Evolutionary conservation across 306 rosid genomes (phyloP).

Genomic region (Rosa rugosa): DNA sequence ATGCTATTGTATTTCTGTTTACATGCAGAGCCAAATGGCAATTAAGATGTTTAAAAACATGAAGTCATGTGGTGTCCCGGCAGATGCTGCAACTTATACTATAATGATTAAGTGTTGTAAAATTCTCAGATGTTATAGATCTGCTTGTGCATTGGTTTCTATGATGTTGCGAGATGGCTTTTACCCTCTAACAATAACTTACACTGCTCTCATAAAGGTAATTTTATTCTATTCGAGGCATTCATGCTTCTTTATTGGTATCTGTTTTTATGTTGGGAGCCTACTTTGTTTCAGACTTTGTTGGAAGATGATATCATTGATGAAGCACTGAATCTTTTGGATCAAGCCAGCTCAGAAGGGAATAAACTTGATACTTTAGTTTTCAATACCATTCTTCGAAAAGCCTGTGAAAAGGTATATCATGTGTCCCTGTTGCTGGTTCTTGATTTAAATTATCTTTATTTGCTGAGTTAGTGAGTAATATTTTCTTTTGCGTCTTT

Average conservation of each 20-base stretch:
- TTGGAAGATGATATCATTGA: constrained; percentile 49
- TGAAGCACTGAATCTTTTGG: constrained; percentile 67
- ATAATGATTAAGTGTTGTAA: constrained; percentile 77
- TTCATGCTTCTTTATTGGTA: not conserved
- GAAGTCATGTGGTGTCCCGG: constrained; percentile 57
- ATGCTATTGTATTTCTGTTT: constrained; percentile 35
- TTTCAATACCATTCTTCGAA: constrained; percentile 60
- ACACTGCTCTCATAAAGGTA: constrained; percentile 64
- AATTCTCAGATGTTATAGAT: constrained; percentile 53
- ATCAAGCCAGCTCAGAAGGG: constrained; percentile 58
- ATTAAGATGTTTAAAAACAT: constrained; percentile 61
- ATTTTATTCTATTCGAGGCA: not conserved
- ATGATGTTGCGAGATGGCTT: constrained; percentile 78
- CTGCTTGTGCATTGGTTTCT: constrained; percentile 63
- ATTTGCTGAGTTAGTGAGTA: not conserved
- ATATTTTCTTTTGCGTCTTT: constrained; percentile 15
- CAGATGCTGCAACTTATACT: constrained; percentile 56
- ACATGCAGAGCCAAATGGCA: constrained; percentile 62
- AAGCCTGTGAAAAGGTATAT: constrained; percentile 62
- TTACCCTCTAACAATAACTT: constrained; percentile 47
- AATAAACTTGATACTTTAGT: constrained; percentile 49
- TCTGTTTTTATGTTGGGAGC: constrained; percentile 16
- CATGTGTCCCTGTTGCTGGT: constrained; percentile 12
- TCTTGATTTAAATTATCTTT: not conserved
- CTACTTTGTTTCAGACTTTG: constrained; percentile 56